Percentiles rank a stretch among this genome's conserved stretches.
Evolutionary conservation across 768 basidiomycete species (phyloP).

Genomic region (Amyloporia xantha): DNA sequence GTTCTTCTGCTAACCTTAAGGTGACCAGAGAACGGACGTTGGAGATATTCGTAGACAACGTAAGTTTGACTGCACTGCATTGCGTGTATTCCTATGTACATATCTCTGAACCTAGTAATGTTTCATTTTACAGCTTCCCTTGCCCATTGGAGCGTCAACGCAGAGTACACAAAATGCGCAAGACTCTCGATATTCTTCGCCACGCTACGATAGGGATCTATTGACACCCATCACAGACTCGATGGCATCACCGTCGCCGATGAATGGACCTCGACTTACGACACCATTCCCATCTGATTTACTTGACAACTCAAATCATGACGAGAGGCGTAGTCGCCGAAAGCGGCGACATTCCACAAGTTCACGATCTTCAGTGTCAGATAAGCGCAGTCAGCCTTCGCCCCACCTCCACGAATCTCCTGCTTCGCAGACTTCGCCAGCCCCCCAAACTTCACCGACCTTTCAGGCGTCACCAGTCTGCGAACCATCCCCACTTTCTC

Average conservation of each 20-base stretch:
- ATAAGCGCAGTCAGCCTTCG: background rate
- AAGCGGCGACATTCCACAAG: background rate
- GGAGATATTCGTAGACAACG: conserved; percentile 52
- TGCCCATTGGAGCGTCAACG: too few relatives aligned
- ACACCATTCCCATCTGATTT: too few relatives aligned
- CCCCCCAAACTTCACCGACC: background rate
- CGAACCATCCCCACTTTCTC: background rate
- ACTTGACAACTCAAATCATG: too few relatives aligned
- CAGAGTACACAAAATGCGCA: too few relatives aligned
- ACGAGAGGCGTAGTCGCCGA: too few relatives aligned
- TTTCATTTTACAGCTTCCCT: background rate
- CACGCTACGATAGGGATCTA: conserved; percentile 2
- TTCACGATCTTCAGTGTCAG: background rate
- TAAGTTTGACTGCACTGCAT: conserved; percentile 24
- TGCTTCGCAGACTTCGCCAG: background rate
- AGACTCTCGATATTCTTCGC: background rate
- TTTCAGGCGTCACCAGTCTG: too few relatives aligned
- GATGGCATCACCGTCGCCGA: conserved; percentile 11
- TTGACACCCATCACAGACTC: conserved; percentile 14
- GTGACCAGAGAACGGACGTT: conserved; percentile 49
- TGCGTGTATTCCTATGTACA: background rate
- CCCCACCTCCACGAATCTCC: background rate
- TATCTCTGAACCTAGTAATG: background rate
- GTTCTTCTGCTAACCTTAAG: conserved; percentile 48
- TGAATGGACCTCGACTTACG: too few relatives aligned